Conservation (phyloP, 1,284 basidiomycete genomes). For the Hortiboletus rubellus region DNA sequence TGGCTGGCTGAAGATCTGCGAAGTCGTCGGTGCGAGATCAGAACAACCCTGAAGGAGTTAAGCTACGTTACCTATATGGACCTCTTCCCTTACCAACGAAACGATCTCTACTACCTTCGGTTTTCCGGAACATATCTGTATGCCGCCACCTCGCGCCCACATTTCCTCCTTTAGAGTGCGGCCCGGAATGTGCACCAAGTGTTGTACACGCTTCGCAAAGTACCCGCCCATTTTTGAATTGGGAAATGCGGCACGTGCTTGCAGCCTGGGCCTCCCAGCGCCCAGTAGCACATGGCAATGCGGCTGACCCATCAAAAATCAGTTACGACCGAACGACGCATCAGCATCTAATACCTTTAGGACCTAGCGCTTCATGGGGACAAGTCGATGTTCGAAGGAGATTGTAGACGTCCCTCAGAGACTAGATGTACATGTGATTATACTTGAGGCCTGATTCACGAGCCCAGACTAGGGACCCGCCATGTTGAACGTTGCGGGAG, state of each 20-base stretch:
- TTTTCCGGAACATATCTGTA: background rate
- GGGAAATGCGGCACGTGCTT: slow-evolving; percentile 2
- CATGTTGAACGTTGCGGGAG: background rate
- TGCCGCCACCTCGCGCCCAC: background rate
- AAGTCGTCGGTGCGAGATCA: slow-evolving; percentile 19
- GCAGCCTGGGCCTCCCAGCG: background rate
- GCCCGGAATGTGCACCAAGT: background rate
- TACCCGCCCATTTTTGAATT: background rate
- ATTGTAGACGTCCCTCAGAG: background rate
- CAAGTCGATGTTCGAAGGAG: background rate
- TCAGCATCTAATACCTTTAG: background rate
- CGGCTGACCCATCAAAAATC: background rate
- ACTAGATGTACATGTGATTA: background rate
- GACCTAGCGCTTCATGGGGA: background rate
- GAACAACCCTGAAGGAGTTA: slow-evolving; percentile 37
- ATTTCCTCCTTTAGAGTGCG: background rate
- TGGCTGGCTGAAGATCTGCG: slow-evolving; percentile 22
- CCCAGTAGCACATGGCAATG: background rate
- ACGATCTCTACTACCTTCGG: background rate
- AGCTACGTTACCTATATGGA: slow-evolving; percentile 17
- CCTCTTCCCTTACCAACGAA: slow-evolving; percentile 4
- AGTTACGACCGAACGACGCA: background rate
- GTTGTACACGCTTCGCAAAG: background rate
- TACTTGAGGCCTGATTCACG: slow-evolving; percentile 5
- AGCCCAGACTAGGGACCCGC: slow-evolving; percentile 21